Conservation (phyloP, 306 rosid genomes). For the Macrotyloma uniflorum region DNA sequence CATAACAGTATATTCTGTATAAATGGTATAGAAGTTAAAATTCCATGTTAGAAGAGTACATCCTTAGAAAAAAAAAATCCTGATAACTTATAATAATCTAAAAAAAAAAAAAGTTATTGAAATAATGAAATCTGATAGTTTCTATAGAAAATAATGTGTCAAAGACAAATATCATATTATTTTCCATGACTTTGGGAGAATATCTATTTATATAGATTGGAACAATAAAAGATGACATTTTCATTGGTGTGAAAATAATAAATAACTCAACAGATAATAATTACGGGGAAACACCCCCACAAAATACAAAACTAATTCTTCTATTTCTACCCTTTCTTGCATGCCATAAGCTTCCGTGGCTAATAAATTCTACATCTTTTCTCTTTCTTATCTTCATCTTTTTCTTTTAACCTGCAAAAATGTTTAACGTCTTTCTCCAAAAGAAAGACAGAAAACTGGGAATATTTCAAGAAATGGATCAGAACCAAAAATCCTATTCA, state of each 20-base stretch:
- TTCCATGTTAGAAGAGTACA: not conserved
- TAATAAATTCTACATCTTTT: not conserved
- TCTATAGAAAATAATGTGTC: not conserved
- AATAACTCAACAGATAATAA: not conserved
- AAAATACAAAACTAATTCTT: not conserved
- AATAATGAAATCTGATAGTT: not conserved
- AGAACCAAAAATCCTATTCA: conserved; percentile 8
- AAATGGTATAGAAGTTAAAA: not conserved
- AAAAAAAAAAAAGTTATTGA: not conserved
- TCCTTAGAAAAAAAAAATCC: not conserved
- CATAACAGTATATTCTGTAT: not conserved
- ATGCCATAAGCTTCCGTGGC: not conserved
- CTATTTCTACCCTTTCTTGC: not conserved
- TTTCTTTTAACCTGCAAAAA: not conserved
- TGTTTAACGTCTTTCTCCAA: conserved; percentile 13
- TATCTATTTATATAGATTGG: not conserved
- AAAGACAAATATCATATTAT: not conserved
- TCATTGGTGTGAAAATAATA: not conserved
- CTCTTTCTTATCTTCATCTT: not conserved
- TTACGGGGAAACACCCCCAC: not conserved
- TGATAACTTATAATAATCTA: not conserved
- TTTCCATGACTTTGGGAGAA: not conserved
- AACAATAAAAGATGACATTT: not conserved
- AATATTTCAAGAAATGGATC: conserved; percentile 16
- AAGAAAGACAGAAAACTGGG: conserved; percentile 29